Evolutionary conservation across 1,284 basidiomycete species (phyloP), one percentile per base, ranked within the genome.

Genomic region (Puccinia triticina): DNA sequence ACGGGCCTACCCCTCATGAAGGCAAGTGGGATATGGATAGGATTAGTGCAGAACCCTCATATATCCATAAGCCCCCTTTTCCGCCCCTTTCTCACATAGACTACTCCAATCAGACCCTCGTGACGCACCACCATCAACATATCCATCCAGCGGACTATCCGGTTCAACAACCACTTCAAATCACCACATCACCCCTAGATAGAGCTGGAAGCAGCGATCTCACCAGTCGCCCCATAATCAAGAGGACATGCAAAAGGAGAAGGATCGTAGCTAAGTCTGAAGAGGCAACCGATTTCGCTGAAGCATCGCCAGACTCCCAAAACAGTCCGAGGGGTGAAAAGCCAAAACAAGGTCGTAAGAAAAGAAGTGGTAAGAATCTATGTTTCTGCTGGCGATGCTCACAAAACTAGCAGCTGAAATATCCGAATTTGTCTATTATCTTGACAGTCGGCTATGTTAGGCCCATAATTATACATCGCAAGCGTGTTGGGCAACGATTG

Each of bases 271-370:
- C n/a, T 26, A 21, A 76, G 23, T 12, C 40, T 23, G 40, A 59
- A 43, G 59, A 29, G 3, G 14, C 53, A 48, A 8, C 14, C 12
- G 21, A 12, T 12, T 23, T 16, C 14, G 40, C 16, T 32, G 61
- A 32, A 50, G 18, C 73, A 37, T 57, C 46, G 37, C 50, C 50
- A 23, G 34, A 23, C n/a, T 59, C 50, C 7, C 32, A 64, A 77
- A 8, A 23, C 16, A 43, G 59, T 23, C 23, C 26, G 10, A 77
- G 43, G 14, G 23, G 23, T 5, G 46, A 64, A 29, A 77, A 77
- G 46, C 76, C 76, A n/a, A 79, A 79, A 48, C 77, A 79, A 37
- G 77, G 77, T 59, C 64, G 50, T 29, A 79, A 79, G 34, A 79
- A 79, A 59, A 23, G 77, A 29, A 79, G 66, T 18, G 50, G 77